Percentiles rank a stretch among this genome's conserved stretches.
phyloP scores from a whole-genome alignment of 225 moss, liverwort and hornwort species.

The Physcomitrium patens region DNA sequence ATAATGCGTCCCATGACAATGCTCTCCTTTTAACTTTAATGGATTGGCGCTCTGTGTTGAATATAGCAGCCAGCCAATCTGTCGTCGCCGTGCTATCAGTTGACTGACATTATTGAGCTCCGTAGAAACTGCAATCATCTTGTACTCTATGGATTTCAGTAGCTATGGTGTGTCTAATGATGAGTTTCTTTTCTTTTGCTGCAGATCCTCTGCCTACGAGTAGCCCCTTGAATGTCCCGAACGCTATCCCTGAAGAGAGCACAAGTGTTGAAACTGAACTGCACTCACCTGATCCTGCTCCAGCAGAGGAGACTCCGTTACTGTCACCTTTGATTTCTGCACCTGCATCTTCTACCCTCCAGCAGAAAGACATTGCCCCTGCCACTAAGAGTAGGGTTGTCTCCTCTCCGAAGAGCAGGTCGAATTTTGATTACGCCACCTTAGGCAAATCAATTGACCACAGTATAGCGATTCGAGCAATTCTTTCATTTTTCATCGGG shows the following conservation, averaged over 20 bases:
- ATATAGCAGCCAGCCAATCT: background rate
- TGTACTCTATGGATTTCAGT: background rate
- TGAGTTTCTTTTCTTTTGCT: background rate
- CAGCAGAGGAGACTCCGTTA: conserved; percentile 31
- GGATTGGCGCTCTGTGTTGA: background rate
- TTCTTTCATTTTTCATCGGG: conserved; percentile 54
- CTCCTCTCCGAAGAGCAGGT: conserved; percentile 20
- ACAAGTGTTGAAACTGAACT: conserved; percentile 29
- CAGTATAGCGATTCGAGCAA: conserved; percentile 40
- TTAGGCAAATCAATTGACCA: conserved; percentile 49
- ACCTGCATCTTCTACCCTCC: conserved; percentile 30
- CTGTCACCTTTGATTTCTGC: conserved; percentile 20
- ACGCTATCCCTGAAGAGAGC: conserved; percentile 28
- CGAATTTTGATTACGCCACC: conserved; percentile 36
- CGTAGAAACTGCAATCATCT: background rate
- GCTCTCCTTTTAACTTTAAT: background rate
- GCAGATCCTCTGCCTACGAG: conserved; percentile 33
- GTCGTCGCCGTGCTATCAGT: background rate
- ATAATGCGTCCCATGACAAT: background rate
- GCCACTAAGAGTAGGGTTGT: background rate
- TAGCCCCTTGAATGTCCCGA: conserved; percentile 22
- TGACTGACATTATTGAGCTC: background rate
- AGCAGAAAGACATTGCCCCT: conserved; percentile 15
- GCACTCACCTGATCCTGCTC: conserved; percentile 25
- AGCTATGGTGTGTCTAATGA: background rate